Base-by-base conservation (phyloP, 768 basidiomycete species). In the Serendipita sp. region DNA sequence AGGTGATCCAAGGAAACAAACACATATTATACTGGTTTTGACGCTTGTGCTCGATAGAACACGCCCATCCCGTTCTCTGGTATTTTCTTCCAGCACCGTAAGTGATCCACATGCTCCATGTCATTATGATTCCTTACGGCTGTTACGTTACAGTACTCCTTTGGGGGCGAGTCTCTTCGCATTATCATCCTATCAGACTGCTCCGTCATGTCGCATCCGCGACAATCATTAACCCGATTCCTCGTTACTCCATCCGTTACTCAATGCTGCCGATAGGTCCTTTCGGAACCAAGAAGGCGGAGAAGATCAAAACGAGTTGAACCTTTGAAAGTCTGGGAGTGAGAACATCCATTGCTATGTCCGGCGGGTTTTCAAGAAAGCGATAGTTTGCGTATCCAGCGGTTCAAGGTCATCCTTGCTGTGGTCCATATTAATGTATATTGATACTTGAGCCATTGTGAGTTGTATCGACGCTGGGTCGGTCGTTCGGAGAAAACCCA, bases 401-500 rank as follows among this genome's bases (percentile, higher is more conserved):
- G 78, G 66, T 78, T 78, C 65, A 78, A 81, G 65, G 80, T 75
- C 18, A 86, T 78, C 41, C 85, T 81, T 38, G 78, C 76, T n/a
- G 80, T 80, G 34, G 89, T 79, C 64, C 74, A 63, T 71, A 90
- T 81, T 68, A 78, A 78, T 8, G 77, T 72, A 66, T 76, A 75
- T 69, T 85, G 89, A 16, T 84, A 81, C 66, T 75, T 78, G 64
- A 85, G 77, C 86, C 86, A 89, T 73, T 86, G 82, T 30, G 72
- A 68, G 2, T 83, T 83, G 72, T 90, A 92, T 44, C 73, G 77
- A 63, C 78, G 78, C 63, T 83, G 81, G 35, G 80, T 78, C 2
- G 71, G 68, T 37, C 76, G 76, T 74, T 92, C 89, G 71, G 87
- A 86, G 70, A 79, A 76, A 48, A 87, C 76, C 90, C 90, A 92